Conservation (phyloP, 768 basidiomycete species). For the Gautieria morchelliformis region DNA sequence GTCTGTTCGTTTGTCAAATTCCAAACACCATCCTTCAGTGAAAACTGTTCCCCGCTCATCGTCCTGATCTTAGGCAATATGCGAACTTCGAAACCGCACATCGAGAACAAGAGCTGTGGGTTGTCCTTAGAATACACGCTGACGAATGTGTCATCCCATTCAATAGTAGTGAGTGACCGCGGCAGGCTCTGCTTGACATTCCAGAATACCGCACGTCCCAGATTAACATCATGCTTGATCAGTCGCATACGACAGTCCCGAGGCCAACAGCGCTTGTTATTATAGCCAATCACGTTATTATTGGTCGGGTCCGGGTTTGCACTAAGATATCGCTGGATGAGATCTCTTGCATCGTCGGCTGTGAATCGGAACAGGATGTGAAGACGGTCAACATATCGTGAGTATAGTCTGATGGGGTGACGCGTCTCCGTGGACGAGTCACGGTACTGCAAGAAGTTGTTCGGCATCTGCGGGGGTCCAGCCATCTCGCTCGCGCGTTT, state of each 20-base stretch:
- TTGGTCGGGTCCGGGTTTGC: slow-evolving; percentile 98
- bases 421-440: slow-evolving; percentile 92
- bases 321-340: slow-evolving; percentile 95
- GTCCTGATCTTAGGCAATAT: slow-evolving; percentile 95
- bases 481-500: slow-evolving; percentile 99
- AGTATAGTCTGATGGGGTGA: slow-evolving; percentile 97
- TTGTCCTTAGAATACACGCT: slow-evolving; percentile 97
- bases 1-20: slow-evolving; percentile 95
- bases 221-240: slow-evolving; percentile 98
- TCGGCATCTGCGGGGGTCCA: slow-evolving; percentile 93
- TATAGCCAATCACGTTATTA: slow-evolving; percentile 98
- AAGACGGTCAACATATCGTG: slow-evolving; percentile 89
- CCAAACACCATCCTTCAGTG: slow-evolving; percentile 93
- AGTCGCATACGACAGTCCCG: slow-evolving; percentile 98
- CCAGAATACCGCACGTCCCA: slow-evolving; percentile 98
- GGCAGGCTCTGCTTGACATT: slow-evolving; percentile 97
- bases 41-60: slow-evolving; percentile 94
- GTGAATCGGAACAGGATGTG: slow-evolving; percentile 97
- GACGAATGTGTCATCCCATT: slow-evolving; percentile 98
- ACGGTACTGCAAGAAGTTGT: slow-evolving; percentile 96
- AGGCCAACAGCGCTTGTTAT: slow-evolving; percentile 99
- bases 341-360: slow-evolving; percentile 92
- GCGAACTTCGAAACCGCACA: slow-evolving; percentile 98
- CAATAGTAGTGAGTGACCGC: slow-evolving; percentile 92
- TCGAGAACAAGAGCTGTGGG: slow-evolving; percentile 94